Evolutionary conservation across 192 early-diverging fungal genomes (phyloP), one percentile per base, ranked within the genome.

Genomic region (Piromyces sp.): DNA sequence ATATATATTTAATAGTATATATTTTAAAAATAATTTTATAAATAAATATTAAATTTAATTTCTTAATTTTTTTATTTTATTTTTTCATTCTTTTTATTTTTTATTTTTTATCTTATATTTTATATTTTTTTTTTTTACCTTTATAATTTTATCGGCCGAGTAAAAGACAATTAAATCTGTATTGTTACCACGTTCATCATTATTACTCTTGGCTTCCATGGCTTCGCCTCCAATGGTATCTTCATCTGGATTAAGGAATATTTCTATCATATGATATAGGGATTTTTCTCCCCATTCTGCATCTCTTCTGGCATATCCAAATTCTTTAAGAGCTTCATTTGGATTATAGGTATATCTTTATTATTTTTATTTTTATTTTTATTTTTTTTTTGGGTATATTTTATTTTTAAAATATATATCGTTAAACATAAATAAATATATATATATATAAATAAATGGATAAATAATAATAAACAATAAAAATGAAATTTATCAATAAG

Each of bases 241-340:
- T 68, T 91, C 88, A 79, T 86, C 88, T 22, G 90, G 90, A 83
- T 91, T 91, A 40, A 91, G 84, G 42, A 88, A 89, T 30, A 91
- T 87, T 82, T 89, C 88, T 30, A 91, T 87, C 87, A 91, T 87
- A 83, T 91, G 81, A 51, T 84, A 82, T 2, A 88, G 79, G 1
- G 88, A 82, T 36, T 84, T 82, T 58, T 84, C 84, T 17, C 88
- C 88, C 86, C 86, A 91, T 68, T 85, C 86, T 17, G 83, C 78
- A 82, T 91, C 90, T 13, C 82, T 79, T 37, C 88, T 82, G 17
- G 84, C 87, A 38, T 82, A 82, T 40, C 87, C 86, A 85, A 91
- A 89, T 80, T 87, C 86, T 82, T 87, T 88, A 58, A 90, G 82
- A 5, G 89, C 88, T 51, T 87, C 87, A 80, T 88, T 87, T 13